phyloP scores from a whole-genome alignment of 2,329 filamentous ascomycete genomes.

The Cytospora piceicola region DNA sequence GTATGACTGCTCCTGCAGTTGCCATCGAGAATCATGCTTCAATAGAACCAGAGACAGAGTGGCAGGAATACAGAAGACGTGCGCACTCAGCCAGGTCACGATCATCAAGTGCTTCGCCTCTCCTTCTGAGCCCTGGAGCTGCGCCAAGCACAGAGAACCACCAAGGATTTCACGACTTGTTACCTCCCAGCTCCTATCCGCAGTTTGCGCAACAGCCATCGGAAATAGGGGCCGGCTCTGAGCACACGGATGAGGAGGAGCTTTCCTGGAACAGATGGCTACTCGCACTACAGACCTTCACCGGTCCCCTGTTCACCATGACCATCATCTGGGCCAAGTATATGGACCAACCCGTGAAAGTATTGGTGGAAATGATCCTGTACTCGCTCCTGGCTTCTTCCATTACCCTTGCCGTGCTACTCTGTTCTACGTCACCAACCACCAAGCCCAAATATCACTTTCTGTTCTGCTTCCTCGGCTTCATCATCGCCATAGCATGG shows the following conservation, averaged over 20 bases:
- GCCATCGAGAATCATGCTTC: slow-evolving; percentile 40
- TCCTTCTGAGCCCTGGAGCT: slow-evolving; percentile 6
- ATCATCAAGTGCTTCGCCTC: slow-evolving; percentile 28
- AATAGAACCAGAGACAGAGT: slow-evolving; percentile 55
- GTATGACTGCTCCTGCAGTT: slow-evolving; percentile 42
- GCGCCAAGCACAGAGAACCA: slow-evolving; percentile 20
- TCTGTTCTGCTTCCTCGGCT: slow-evolving; percentile 84
- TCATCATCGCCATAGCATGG: slow-evolving; percentile 91
- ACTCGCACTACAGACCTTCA: slow-evolving; percentile 81
- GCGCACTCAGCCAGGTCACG: slow-evolving; percentile 43
- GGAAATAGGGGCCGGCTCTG: slow-evolving; percentile 14
- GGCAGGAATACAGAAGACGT: slow-evolving; percentile 61
- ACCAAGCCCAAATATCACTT: slow-evolving; percentile 74
- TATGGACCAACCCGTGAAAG: slow-evolving; percentile 52
- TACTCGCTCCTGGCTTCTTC: slow-evolving; percentile 72
- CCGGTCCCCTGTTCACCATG: slow-evolving; percentile 81
- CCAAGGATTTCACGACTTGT: slow-evolving; percentile 24
- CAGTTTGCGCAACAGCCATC: slow-evolving; percentile 32
- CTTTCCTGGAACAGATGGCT: slow-evolving; percentile 89
- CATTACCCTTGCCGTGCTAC: slow-evolving; percentile 66
- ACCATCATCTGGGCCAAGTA: slow-evolving; percentile 75
- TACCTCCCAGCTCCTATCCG: background rate
- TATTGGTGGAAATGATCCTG: slow-evolving; percentile 61
- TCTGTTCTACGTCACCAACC: slow-evolving; percentile 69
- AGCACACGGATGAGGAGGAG: slow-evolving; percentile 42